These are phyloP conservation scores for Trametes gibbosa DNA, from an alignment of 768 basidiomycete species.

Conservation along the genomic window DNA sequence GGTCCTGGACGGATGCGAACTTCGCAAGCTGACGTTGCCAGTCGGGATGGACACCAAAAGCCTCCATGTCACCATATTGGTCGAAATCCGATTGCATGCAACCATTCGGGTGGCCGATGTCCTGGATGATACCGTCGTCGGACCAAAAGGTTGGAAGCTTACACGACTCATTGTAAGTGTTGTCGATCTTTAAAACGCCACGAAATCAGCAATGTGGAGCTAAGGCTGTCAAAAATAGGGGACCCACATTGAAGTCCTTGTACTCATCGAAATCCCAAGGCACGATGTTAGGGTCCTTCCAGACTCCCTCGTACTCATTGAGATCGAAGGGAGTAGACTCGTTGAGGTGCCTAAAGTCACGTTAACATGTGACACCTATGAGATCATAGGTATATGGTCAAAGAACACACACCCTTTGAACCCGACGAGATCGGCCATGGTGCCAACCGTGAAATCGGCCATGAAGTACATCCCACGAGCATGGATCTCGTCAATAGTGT, in stretches of 20 bases:
- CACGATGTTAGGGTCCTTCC: conserved; percentile 71
- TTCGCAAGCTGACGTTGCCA: conserved; percentile 94
- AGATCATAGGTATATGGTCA: neutral
- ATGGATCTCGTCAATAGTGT: conserved; percentile 75
- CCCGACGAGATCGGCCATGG: conserved; percentile 85
- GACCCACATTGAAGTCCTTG: conserved; percentile 68
- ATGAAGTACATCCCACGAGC: conserved; percentile 86
- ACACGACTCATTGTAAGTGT: conserved; percentile 73
- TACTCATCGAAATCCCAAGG: conserved; percentile 90
- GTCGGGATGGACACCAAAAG: conserved; percentile 93
- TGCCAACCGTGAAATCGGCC: conserved; percentile 92
- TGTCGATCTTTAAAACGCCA: conserved; percentile 48
- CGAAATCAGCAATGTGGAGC: neutral
- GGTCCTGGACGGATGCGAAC: conserved; percentile 95
- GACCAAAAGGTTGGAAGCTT: conserved; percentile 76
- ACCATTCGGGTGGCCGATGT: conserved; percentile 55
- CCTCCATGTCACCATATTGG: conserved; percentile 96
- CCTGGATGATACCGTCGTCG: conserved; percentile 65
- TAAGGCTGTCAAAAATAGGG: neutral
- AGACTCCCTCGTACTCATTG: conserved; percentile 67
- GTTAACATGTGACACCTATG: conserved; percentile 10
- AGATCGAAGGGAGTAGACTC: conserved; percentile 75
- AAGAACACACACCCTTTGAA: conserved; percentile 66
- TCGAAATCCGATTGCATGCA: conserved; percentile 87
- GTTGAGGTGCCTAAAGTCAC: conserved; percentile 62